These are phyloP conservation scores for Hygrophoropsis aurantiaca DNA, from an alignment of 768 basidiomycete genomes.

Conservation along the genomic window DNA sequence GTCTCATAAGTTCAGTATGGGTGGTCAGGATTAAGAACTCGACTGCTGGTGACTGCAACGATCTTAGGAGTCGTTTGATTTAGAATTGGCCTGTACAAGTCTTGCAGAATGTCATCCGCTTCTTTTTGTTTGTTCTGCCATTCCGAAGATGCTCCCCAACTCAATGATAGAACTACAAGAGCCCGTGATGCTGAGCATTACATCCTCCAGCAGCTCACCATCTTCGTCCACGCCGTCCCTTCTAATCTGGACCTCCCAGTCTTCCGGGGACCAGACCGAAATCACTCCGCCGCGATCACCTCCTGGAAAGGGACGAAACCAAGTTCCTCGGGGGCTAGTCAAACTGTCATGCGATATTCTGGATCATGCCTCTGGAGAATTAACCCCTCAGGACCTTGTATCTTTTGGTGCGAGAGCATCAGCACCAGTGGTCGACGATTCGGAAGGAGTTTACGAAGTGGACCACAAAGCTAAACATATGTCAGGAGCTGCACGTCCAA, in stretches of 20 bases:
- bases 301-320: not conserved
- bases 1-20: too few species aligned
- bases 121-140: not conserved
- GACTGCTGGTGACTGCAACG: too few species aligned
- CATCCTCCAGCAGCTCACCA: not conserved
- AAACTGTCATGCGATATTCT: too few species aligned
- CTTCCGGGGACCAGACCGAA: slow-evolving; percentile 17
- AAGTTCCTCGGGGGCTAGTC: too few species aligned
- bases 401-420: not conserved
- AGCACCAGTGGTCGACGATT: slow-evolving; percentile 9
- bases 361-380: too few species aligned
- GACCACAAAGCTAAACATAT: slow-evolving; percentile 7
- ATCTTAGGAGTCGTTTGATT: too few species aligned
- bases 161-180: too few species aligned
- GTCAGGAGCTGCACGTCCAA: slow-evolving; percentile 7
- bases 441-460: slow-evolving; percentile 26
- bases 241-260: slow-evolving; percentile 9
- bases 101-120: too few species aligned
- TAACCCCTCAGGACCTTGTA: too few species aligned
- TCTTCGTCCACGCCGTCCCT: slow-evolving; percentile 13
- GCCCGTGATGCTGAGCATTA: too few species aligned
- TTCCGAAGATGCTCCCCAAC: not conserved
- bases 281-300: slow-evolving; percentile 21
- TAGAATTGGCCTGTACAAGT: too few species aligned
- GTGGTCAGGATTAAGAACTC: too few species aligned